Evolutionary conservation across 1,284 basidiomycete genomes (phyloP).

Genomic region (Phellopilus nigrolimitatus): DNA sequence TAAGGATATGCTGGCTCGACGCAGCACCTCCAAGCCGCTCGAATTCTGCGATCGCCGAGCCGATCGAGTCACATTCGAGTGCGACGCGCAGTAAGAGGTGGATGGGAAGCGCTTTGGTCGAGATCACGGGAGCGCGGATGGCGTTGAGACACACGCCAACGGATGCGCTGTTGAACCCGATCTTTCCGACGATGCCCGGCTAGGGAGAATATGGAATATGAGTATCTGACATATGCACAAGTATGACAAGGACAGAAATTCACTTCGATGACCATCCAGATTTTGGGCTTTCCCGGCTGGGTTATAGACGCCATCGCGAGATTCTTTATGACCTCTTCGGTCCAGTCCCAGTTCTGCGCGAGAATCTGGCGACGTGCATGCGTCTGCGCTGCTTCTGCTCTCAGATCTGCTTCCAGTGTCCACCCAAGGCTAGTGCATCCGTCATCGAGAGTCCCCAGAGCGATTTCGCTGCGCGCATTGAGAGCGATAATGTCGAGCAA

Average conservation of each 20-base stretch:
- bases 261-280: constrained; percentile 36
- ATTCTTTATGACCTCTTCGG: constrained; percentile 30
- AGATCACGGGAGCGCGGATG: constrained; percentile 31
- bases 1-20: constrained; percentile 34
- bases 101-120: constrained; percentile 30
- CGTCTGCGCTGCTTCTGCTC: background rate
- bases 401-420: constrained; percentile 24
- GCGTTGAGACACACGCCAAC: constrained; percentile 36
- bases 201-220: constrained; percentile 10
- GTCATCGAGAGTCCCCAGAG: constrained; percentile 33
- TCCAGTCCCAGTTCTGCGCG: constrained; percentile 40
- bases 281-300: constrained; percentile 29
- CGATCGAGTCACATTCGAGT: constrained; percentile 31
- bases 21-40: constrained; percentile 31
- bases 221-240: background rate
- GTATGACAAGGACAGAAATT: background rate
- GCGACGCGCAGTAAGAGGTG: constrained; percentile 32
- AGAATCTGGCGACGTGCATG: constrained; percentile 25
- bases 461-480: constrained; percentile 36
- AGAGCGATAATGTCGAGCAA: constrained; percentile 32
- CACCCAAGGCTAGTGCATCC: constrained; percentile 35
- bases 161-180: constrained; percentile 34
- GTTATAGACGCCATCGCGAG: constrained; percentile 31
- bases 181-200: constrained; percentile 37
- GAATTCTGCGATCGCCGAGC: constrained; percentile 27